A percentile compares a stretch with the other conserved stretches of the same genome.
Conservation (phyloP, 805 yeast genomes). For the Ogataea paradorogensis region DNA sequence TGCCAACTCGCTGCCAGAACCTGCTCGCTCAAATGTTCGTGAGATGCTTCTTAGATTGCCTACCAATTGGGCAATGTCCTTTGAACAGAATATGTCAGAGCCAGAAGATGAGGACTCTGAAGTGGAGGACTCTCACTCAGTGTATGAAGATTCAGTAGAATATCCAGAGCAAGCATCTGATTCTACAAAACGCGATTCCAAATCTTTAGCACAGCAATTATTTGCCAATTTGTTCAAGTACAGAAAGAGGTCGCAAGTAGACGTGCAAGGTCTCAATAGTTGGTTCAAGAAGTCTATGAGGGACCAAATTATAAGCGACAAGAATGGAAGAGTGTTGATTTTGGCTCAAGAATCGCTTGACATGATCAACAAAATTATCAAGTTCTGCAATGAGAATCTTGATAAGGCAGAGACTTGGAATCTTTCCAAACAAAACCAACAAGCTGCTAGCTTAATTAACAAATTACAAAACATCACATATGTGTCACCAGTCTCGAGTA, state of each 20-base stretch:
- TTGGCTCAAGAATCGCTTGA: constrained; percentile 88
- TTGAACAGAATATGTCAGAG: constrained; percentile 27
- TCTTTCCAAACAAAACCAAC: constrained; percentile 28
- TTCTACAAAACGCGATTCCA: constrained; percentile 10
- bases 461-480: constrained; percentile 28
- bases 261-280: constrained; percentile 3
- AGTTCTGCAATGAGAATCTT: constrained; percentile 80
- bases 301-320: constrained; percentile 34
- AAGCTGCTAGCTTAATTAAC: constrained; percentile 25
- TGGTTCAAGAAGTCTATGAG: constrained; percentile 31
- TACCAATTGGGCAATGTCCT: constrained; percentile 54
- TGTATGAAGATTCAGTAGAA: constrained; percentile 22
- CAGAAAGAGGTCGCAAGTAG: constrained; percentile 7
- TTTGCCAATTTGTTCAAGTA: constrained; percentile 31
- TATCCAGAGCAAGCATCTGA: constrained; percentile 7
- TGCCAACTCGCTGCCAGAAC: constrained; percentile 70
- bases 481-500: constrained; percentile 10
- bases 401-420: constrained; percentile 84
- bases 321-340: constrained; percentile 70
- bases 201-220: constrained; percentile 27
- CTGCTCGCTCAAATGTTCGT: constrained; percentile 77
- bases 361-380: constrained; percentile 78
- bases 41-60: constrained; percentile 77
- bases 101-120: constrained; percentile 15
- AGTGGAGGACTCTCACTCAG: constrained; percentile 26